A percentile compares a stretch with the other conserved stretches of the same genome.
Evolutionary conservation across 2,329 filamentous ascomycete species (phyloP).

Genomic region (Cladosporium austrohemisphaericum): DNA sequence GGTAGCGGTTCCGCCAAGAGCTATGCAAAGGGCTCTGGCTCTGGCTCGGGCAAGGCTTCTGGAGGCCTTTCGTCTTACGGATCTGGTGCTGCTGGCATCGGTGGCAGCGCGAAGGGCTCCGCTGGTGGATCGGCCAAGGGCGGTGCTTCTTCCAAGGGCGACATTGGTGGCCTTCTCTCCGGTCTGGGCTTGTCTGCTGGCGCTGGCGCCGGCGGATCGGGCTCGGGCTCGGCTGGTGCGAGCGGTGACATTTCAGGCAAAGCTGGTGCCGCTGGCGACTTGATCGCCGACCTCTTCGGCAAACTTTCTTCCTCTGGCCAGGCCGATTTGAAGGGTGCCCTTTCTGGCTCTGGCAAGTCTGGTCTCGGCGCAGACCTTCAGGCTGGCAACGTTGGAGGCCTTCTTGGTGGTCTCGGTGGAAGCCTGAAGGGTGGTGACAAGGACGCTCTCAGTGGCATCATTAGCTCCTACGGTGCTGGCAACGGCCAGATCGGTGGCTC

Average conservation of each 20-base stretch:
- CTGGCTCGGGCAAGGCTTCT: too few relatives aligned
- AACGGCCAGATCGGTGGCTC: slow-evolving; percentile 3
- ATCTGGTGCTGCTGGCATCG: too few relatives aligned
- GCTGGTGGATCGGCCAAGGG: neutral
- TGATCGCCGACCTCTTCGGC: neutral
- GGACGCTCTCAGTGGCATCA: neutral
- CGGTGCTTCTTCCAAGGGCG: neutral
- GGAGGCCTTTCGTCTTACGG: too few relatives aligned
- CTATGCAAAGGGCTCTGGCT: neutral
- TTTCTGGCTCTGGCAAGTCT: neutral
- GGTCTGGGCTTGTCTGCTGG: slow-evolving; percentile 1
- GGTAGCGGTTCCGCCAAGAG: too few relatives aligned
- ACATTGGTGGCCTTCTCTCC: neutral
- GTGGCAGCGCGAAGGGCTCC: too few relatives aligned
- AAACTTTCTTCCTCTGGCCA: neutral
- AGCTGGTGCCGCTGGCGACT: neutral
- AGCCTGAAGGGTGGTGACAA: slow-evolving; percentile 1
- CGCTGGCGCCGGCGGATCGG: neutral
- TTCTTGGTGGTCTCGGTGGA: neutral
- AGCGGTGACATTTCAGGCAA: neutral
- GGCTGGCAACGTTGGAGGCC: slow-evolving; percentile 21
- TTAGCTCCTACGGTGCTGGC: slow-evolving; percentile 5
- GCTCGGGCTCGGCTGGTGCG: too few relatives aligned
- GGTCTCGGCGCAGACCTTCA: neutral
- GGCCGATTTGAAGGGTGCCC: neutral